phyloP scores from a whole-genome alignment of 2,329 filamentous ascomycete genomes.

The Scortechinia acanthostroma region DNA sequence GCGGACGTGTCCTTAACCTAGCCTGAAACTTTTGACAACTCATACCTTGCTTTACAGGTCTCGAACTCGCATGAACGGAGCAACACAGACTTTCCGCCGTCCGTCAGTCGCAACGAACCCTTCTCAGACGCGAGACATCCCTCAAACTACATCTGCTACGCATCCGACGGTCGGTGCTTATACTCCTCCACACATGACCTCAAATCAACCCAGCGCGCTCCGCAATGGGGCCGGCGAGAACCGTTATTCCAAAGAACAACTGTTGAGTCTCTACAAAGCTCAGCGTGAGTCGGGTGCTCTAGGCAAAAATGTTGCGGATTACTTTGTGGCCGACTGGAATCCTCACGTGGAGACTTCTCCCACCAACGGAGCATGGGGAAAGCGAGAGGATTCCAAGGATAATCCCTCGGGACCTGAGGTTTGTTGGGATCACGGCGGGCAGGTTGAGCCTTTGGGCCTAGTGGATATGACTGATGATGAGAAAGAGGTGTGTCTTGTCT shows the following conservation, averaged over 20 bases:
- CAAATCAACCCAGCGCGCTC: slow-evolving; percentile 16
- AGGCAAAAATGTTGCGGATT: slow-evolving; percentile 48
- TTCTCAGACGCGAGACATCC: slow-evolving; percentile 11
- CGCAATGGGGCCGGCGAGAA: slow-evolving; percentile 34
- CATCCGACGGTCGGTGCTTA: slow-evolving; percentile 8
- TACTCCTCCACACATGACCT: slow-evolving; percentile 25
- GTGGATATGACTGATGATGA: slow-evolving; percentile 61
- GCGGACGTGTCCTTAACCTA: background rate
- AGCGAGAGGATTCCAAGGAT: slow-evolving; percentile 57
- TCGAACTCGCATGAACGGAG: slow-evolving; percentile 50
- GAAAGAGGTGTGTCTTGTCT: slow-evolving; percentile 39
- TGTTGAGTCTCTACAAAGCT: slow-evolving; percentile 66
- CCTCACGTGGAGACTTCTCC: slow-evolving; percentile 64
- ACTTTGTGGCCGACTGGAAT: slow-evolving; percentile 75
- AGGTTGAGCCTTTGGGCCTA: slow-evolving; percentile 65
- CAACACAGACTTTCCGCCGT: slow-evolving; percentile 58
- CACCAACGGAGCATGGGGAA: slow-evolving; percentile 65
- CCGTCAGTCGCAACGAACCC: slow-evolving; percentile 44
- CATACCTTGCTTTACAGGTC: slow-evolving; percentile 34
- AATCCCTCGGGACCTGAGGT: slow-evolving; percentile 75
- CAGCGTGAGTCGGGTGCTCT: slow-evolving; percentile 34
- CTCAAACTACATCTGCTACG: slow-evolving; percentile 16
- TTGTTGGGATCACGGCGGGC: slow-evolving; percentile 77
- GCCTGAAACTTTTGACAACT: background rate
- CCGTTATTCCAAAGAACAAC: slow-evolving; percentile 72